A percentile compares a stretch with the other conserved stretches of the same genome.
Evolutionary conservation across 2,329 filamentous ascomycete species (phyloP).

Genomic region (Furcasterigmium furcatum): DNA sequence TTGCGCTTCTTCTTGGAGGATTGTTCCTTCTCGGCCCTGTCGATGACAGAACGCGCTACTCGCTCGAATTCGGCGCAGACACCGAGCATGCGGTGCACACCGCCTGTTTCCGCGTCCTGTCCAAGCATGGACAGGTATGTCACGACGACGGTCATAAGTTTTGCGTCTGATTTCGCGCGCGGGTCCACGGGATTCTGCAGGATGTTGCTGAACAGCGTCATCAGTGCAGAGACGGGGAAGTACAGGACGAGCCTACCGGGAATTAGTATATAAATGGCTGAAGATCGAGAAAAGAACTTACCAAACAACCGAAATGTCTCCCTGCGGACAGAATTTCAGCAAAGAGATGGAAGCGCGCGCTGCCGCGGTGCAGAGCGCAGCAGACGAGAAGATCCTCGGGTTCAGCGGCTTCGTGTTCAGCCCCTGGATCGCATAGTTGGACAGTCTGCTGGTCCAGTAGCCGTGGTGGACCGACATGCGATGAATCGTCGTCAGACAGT

Average conservation of each 20-base stretch:
- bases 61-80: constrained; percentile 96
- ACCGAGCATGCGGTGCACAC: constrained; percentile 88
- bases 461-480: constrained; percentile 98
- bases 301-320: constrained; percentile 94
- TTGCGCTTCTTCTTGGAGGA: constrained; percentile 82
- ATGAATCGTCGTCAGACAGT: constrained; percentile 95
- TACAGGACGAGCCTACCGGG: constrained; percentile 76
- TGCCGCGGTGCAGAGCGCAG: constrained; percentile 87
- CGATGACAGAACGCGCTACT: constrained; percentile 85
- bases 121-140: constrained; percentile 86
- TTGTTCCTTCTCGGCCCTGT: constrained; percentile 85
- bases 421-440: constrained; percentile 92
- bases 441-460: constrained; percentile 94
- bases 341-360: constrained; percentile 90
- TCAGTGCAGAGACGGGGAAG: constrained; percentile 91
- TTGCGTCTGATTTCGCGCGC: constrained; percentile 81
- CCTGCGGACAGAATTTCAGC: constrained; percentile 93
- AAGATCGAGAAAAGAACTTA: constrained; percentile 40
- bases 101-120: constrained; percentile 85
- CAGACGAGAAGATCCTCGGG: constrained; percentile 90
- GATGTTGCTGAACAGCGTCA: constrained; percentile 95
- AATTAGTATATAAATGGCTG: constrained; percentile 20
- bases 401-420: constrained; percentile 88
- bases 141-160: constrained; percentile 89
- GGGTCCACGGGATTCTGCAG: constrained; percentile 91